Evolutionary conservation across 148 eudicot genomes (phyloP).

Genomic region (Silene latifolia): DNA sequence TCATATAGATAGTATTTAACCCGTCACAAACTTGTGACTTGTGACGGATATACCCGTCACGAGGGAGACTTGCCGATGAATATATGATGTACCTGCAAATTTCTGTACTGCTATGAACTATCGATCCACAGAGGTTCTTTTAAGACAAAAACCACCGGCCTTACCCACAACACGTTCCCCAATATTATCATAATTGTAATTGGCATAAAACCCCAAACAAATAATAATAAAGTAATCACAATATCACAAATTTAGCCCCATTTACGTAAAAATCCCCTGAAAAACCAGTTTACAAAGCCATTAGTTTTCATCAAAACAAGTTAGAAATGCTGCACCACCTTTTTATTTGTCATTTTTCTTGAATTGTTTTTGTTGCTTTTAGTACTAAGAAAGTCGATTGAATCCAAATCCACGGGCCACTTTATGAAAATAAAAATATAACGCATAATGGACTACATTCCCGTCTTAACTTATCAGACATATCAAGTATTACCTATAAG

Average conservation of each 20-base stretch:
- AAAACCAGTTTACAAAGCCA: slow-evolving; percentile 12
- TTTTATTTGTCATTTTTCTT: neutral
- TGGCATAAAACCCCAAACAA: no score
- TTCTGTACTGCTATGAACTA: no score
- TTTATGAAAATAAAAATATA: neutral
- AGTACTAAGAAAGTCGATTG: neutral
- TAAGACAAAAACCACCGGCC: slow-evolving; percentile 24
- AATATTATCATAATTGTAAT: neutral
- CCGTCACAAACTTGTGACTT: no score
- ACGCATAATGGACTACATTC: no score
- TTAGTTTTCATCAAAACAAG: slow-evolving; percentile 27
- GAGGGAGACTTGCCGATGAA: no score
- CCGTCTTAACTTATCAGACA: no score
- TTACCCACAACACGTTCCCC: slow-evolving; percentile 29
- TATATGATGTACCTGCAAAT: no score
- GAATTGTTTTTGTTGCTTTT: neutral
- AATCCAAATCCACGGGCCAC: slow-evolving; percentile 29
- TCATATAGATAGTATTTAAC: no score
- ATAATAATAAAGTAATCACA: no score
- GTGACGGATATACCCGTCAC: no score
- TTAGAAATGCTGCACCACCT: neutral
- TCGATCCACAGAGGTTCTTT: neutral
- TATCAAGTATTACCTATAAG: no score
- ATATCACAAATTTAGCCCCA: neutral
- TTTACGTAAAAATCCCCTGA: neutral